Percentiles rank a stretch among this genome's conserved stretches.
Evolutionary conservation across 1,284 basidiomycete genomes (phyloP).

Genomic region (Somion occarium): DNA sequence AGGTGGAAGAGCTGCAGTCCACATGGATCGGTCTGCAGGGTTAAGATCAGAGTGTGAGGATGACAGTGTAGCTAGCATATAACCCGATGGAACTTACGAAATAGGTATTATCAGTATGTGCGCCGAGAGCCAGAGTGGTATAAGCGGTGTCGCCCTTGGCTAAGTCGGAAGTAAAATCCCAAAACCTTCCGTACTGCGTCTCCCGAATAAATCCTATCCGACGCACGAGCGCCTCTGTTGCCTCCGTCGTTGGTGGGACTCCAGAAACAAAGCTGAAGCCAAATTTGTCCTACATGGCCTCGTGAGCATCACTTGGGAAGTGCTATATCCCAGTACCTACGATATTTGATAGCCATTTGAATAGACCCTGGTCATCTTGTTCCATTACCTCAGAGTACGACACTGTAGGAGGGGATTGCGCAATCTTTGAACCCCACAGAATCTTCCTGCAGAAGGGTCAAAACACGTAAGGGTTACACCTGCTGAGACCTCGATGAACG

Average conservation of each 20-base stretch:
- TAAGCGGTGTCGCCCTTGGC: slow-evolving; percentile 91
- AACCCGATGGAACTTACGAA: slow-evolving; percentile 49
- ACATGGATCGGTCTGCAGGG: slow-evolving; percentile 79
- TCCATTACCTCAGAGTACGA: slow-evolving; percentile 75
- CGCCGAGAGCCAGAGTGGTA: slow-evolving; percentile 81
- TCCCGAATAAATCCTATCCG: slow-evolving; percentile 88
- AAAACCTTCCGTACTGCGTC: slow-evolving; percentile 94
- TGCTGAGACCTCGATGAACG: no score
- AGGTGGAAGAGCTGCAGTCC: slow-evolving; percentile 96
- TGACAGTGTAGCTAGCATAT: neutral
- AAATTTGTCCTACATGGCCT: slow-evolving; percentile 58
- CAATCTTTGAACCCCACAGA: slow-evolving; percentile 81
- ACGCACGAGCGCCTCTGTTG: slow-evolving; percentile 75
- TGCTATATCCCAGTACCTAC: slow-evolving; percentile 40
- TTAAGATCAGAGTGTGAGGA: neutral
- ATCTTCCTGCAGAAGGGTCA: slow-evolving; percentile 61
- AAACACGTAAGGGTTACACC: neutral
- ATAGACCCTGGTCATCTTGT: slow-evolving; percentile 60
- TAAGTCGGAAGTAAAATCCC: slow-evolving; percentile 95
- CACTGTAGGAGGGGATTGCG: slow-evolving; percentile 72
- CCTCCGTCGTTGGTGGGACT: slow-evolving; percentile 78
- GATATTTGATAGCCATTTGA: slow-evolving; percentile 80
- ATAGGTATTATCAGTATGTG: slow-evolving; percentile 96
- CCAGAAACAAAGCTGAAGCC: slow-evolving; percentile 88
- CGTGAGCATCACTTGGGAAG: neutral